Conservation (phyloP, 225 moss, liverwort and hornwort species). For the Marchantia paleacea region DNA sequence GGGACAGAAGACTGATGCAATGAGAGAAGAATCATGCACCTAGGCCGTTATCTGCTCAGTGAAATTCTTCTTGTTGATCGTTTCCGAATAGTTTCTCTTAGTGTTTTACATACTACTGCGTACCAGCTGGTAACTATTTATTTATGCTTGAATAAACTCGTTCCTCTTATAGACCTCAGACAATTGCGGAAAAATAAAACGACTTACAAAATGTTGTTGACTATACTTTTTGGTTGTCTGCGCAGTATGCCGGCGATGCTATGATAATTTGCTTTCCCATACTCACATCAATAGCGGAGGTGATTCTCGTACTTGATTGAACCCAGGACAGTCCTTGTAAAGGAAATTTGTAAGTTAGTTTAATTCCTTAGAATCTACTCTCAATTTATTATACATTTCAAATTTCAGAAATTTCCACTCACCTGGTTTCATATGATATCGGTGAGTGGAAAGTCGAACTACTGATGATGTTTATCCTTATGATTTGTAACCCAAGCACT, state of each 20-base stretch:
- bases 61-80: not conserved
- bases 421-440: too few relatives aligned
- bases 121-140: not conserved
- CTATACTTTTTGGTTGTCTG: not conserved
- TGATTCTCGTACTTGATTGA: constrained; percentile 12
- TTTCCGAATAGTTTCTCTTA: not conserved
- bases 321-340: not conserved
- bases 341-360: not conserved
- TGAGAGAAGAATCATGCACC: constrained; percentile 32
- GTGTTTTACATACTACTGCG: not conserved
- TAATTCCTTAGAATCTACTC: not conserved
- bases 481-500: not conserved
- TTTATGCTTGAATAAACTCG: not conserved
- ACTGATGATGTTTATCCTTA: not conserved
- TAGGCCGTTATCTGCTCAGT: not conserved
- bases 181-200: too few relatives aligned
- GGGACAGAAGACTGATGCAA: constrained; percentile 32
- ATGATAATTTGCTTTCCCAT: constrained; percentile 53
- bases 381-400: not conserved
- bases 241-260: constrained; percentile 54
- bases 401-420: too few relatives aligned
- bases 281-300: constrained; percentile 36
- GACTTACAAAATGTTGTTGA: too few relatives aligned
- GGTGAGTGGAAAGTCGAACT: too few relatives aligned
- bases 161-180: too few relatives aligned